Percentiles rank a stretch among this genome's conserved stretches.
Conservation (phyloP, 2,329 filamentous ascomycete species). For the Scopulariopsis brevicaulis region DNA sequence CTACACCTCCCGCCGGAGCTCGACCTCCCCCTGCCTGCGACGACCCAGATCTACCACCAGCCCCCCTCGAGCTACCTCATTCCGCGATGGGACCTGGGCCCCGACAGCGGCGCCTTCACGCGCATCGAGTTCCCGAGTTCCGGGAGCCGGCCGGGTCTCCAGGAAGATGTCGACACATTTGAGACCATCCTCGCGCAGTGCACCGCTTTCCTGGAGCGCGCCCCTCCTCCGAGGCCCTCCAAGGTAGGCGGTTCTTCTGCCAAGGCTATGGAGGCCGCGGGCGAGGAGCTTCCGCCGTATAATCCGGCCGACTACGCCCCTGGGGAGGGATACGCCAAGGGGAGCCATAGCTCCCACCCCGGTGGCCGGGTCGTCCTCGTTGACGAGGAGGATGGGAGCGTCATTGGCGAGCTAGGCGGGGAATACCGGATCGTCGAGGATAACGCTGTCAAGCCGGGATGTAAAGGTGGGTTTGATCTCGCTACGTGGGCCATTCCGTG, state of each 20-base stretch:
- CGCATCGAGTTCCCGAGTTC: slow-evolving; percentile 78
- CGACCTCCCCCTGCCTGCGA: slow-evolving; percentile 84
- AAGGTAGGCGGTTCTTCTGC: slow-evolving; percentile 13
- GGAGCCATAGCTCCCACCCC: slow-evolving; percentile 38
- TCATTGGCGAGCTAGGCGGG: slow-evolving; percentile 83
- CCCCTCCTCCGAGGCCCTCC: slow-evolving; percentile 43
- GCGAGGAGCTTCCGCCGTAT: slow-evolving; percentile 49
- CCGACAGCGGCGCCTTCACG: slow-evolving; percentile 81
- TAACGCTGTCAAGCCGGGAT: slow-evolving; percentile 65
- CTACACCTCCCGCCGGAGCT: slow-evolving; percentile 90
- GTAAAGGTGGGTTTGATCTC: slow-evolving; percentile 60
- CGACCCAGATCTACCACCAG: slow-evolving; percentile 95
- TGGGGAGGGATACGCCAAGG: slow-evolving; percentile 64
- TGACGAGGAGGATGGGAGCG: slow-evolving; percentile 91
- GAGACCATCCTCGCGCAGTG: slow-evolving; percentile 98
- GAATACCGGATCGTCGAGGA: slow-evolving; percentile 74
- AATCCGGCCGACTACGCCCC: slow-evolving; percentile 73
- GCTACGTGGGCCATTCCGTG: not conserved
- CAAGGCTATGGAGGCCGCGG: slow-evolving; percentile 27
- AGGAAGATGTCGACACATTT: slow-evolving; percentile 92
- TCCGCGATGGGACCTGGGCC: slow-evolving; percentile 86
- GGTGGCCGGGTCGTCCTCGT: slow-evolving; percentile 79
- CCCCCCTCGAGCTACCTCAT: slow-evolving; percentile 88
- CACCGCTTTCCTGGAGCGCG: slow-evolving; percentile 85
- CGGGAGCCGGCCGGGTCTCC: slow-evolving; percentile 60